Evolutionary conservation across 139 green algal genomes (phyloP).

Genomic region (Picochlorum costavermella): DNA sequence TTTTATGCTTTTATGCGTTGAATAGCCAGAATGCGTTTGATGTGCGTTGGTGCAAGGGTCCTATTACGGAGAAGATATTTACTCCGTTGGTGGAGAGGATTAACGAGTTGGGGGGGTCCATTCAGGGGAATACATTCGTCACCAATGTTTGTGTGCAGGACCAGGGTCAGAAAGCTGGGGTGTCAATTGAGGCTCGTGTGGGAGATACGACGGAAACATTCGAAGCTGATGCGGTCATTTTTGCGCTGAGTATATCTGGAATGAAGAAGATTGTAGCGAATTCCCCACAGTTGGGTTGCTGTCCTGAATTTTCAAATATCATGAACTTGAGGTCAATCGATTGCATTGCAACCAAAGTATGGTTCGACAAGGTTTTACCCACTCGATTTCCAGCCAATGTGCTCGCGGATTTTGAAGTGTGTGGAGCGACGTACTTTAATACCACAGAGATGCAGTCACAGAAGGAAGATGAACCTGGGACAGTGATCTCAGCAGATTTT

Average conservation of each 20-base stretch:
- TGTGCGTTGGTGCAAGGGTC: constrained; percentile 49
- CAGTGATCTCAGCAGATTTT: constrained; percentile 79
- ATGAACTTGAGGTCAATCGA: constrained; percentile 73
- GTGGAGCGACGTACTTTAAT: constrained; percentile 83
- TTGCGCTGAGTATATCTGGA: constrained; percentile 69
- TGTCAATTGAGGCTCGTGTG: constrained; percentile 13
- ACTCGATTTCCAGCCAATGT: constrained; percentile 74
- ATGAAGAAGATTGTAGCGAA: constrained; percentile 76
- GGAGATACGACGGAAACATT: constrained; percentile 27
- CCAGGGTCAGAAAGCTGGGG: constrained; percentile 17
- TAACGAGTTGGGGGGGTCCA: constrained; percentile 18
- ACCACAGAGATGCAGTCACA: constrained; percentile 80
- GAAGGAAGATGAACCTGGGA: constrained; percentile 58
- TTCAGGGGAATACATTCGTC: constrained; percentile 42
- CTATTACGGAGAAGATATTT: constrained; percentile 77
- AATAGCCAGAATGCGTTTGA: constrained; percentile 65
- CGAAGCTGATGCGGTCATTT: constrained; percentile 68
- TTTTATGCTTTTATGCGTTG: constrained; percentile 79
- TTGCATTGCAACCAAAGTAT: constrained; percentile 63
- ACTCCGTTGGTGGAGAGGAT: constrained; percentile 58
- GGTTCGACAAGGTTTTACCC: constrained; percentile 51
- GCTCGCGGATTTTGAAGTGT: constrained; percentile 63
- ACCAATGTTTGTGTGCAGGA: constrained; percentile 31
- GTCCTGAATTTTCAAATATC: constrained; percentile 49
- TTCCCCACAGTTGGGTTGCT: constrained; percentile 37